A percentile compares a stretch with the other conserved stretches of the same genome.
Conservation (phyloP, 2,329 filamentous ascomycete genomes). For the Lasiodiplodia sp. region DNA sequence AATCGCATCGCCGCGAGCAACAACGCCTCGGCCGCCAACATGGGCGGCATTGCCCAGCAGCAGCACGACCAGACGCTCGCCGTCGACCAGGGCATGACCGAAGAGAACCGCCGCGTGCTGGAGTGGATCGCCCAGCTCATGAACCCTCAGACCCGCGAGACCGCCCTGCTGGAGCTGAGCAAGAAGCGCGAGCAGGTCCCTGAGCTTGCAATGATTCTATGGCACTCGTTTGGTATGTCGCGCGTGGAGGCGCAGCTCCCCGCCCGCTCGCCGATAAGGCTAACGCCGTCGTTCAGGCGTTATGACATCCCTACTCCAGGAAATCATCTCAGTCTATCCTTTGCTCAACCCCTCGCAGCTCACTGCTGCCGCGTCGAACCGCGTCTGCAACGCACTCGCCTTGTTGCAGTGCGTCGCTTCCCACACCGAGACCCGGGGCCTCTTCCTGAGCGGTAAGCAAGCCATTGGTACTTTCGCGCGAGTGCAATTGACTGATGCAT, state of each 20-base stretch:
- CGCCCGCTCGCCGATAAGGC: constrained; percentile 32
- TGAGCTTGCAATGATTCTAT: constrained; percentile 92
- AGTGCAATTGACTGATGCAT: constrained; percentile 33
- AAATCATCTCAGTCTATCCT: constrained; percentile 98
- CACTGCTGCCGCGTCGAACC: constrained; percentile 95
- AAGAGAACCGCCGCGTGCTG: constrained; percentile 93
- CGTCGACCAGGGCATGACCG: constrained; percentile 66
- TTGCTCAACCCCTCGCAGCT: constrained; percentile 95
- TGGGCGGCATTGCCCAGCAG: constrained; percentile 43
- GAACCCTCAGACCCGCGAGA: constrained; percentile 85
- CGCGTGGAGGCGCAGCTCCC: neutral
- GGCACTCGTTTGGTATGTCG: constrained; percentile 93
- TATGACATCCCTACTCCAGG: constrained; percentile 96
- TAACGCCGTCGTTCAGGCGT: constrained; percentile 68
- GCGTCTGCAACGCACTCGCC: constrained; percentile 96
- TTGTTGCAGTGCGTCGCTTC: constrained; percentile 96
- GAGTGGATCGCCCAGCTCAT: constrained; percentile 91
- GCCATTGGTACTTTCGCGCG: neutral
- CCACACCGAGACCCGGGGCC: constrained; percentile 91
- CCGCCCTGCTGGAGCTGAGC: constrained; percentile 91
- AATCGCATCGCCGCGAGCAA: constrained; percentile 74
- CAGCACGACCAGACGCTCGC: constrained; percentile 45
- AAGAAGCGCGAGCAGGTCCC: constrained; percentile 99
- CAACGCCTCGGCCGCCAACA: constrained; percentile 56
- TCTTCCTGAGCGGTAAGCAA: constrained; percentile 86